Base-by-base conservation (phyloP, 441 rosid genomes). In the Jatropha podagrica region DNA sequence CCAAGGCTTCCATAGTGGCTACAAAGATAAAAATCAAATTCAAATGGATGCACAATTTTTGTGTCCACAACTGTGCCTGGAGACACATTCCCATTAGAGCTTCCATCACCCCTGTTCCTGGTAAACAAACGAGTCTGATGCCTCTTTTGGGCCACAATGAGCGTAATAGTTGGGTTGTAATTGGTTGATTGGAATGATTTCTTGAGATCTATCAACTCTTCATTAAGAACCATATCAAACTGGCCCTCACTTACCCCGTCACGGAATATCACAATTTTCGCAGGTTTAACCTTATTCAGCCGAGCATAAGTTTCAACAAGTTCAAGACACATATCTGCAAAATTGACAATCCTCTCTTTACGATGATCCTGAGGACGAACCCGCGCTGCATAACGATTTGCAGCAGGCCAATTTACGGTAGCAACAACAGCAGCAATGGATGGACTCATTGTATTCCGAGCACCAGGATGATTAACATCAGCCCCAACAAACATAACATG, bases 241-340 rank as follows among this genome's bases (percentile, higher is more conserved):
- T 92, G 98, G 61, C 84, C 87, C 73, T 92, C 95, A 54, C 95
- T 90, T 11, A 94, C 98, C 4, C 98, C 98, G 71, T 92, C 97
- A 0, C 97, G 93, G 58, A 92, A 90, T 38, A 91, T 74, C 72
- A 92, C 81, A 65, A 94, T 88, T 72, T 84, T 91, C 61, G 65
- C 58, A 1, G 98, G 98, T 51, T 52, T 80, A 65, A 75, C 81
- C 52, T 70, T 72, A 8, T 90, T 86, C 52, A 85, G 38, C 73
- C 75, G 65, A 62, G 52, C 59, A 78, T 88, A 92, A 68, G 83
- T 83, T 58, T 86, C 74, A 8, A 84, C 76, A 12, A 94, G 91
- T 80, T 90, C 96, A 70, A 86, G 71, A 75, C 93, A 91, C 85
- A 91, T 84, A 5, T 80, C 83, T 0, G 87, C 92, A 74, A 92